Evolutionary conservation across 2,329 filamentous ascomycete species (phyloP), one percentile per base, ranked within the genome.

Genomic region (Colletotrichum paranaense): DNA sequence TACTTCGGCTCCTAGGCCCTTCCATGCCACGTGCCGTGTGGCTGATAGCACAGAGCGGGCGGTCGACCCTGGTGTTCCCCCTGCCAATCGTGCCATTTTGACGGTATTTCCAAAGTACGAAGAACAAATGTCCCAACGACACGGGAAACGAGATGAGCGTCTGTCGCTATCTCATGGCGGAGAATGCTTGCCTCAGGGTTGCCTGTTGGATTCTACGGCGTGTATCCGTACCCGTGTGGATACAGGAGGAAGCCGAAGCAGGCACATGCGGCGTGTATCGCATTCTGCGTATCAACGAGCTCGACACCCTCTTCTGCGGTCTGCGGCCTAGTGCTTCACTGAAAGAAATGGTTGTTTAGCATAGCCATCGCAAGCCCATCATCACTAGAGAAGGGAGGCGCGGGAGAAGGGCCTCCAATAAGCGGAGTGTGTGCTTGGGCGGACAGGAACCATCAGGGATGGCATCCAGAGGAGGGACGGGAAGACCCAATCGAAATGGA

Each of bases 1-100:
- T 69, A 68, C 26, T 59, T 35, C 63, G 56, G 56, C 67, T 60
- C 52, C 49, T 60, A 73, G 56, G 71, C 67, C 70, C 67, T 70
- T 65, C 67, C 67, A 66, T 71, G 67, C 67, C 71, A 73, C 71
- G 71, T 73, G 71, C 55, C 53, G 56, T 19, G 28, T 19, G 28
- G 60, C 46, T 65, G 26, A 46, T 49, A 30, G 52, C 5, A 26
- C 32, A 62, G 60, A 70, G 56, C 59, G 53, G 26, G 32, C 66
- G 42, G 59, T 22, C 26, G 53, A 49, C 38, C 46, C 67, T 46
- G 22, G 59, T 22, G 53, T 56, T 60, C 60, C 35, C 49, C 35
- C 14, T 46, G 63, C 26, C 52, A 24, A 42, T 56, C 56, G 55
- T 60, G 49, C 56, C 26, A 59, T 28, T 42, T 32, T 19, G 26